Conservation (phyloP, 345 rosid genomes). For the Eucalyptus camaldulensis region DNA sequence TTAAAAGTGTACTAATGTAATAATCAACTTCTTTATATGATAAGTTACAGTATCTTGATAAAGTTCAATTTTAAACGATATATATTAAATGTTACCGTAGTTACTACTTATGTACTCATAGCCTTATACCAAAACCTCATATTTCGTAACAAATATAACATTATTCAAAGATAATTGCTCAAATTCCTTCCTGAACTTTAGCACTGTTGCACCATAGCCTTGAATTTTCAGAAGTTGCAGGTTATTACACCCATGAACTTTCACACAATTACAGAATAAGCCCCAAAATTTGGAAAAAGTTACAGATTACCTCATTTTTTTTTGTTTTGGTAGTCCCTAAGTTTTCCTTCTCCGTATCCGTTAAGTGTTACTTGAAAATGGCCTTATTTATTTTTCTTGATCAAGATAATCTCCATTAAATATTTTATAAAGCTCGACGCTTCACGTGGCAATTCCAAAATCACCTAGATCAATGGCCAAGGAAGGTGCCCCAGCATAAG, state of each 20-base stretch:
- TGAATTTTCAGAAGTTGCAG: neutral
- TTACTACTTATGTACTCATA: neutral
- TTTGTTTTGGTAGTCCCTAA: fast-evolving
- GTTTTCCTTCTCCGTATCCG: neutral
- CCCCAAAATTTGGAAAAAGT: neutral
- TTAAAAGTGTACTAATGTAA: too few species aligned
- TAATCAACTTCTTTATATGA: neutral
- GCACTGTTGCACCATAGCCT: neutral
- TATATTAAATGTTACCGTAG: too few species aligned
- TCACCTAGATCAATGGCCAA: fast-evolving
- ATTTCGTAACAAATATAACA: neutral
- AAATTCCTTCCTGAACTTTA: neutral
- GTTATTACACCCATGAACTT: neutral
- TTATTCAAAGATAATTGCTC: neutral
- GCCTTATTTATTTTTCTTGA: too few species aligned
- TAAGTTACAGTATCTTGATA: neutral
- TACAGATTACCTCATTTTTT: neutral
- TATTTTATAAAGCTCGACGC: neutral
- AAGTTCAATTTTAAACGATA: neutral
- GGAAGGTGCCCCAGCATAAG: fast-evolving
- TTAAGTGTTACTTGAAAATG: neutral
- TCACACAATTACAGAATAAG: neutral
- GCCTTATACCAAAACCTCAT: neutral
- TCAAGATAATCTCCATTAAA: too few species aligned
- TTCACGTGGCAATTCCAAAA: neutral